Evolutionary conservation across 257 asterid genomes (phyloP).

Genomic region (Solanum dulcamara): DNA sequence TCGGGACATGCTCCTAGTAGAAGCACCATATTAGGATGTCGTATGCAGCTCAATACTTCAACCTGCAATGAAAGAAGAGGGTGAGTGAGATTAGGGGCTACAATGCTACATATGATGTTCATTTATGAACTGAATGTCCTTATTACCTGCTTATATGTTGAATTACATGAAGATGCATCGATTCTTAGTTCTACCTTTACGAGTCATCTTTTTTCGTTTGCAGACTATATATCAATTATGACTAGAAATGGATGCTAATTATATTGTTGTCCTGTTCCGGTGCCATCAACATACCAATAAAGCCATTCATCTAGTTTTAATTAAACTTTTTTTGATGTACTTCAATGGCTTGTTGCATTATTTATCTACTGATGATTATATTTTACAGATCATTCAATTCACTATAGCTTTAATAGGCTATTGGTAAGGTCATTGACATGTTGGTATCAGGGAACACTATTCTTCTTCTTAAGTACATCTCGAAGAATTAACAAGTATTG

Average conservation of each 20-base stretch:
- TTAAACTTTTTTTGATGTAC: neutral
- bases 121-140: neutral
- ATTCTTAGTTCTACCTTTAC: neutral
- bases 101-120: neutral
- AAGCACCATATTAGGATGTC: slow-evolving; percentile 94
- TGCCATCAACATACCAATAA: neutral
- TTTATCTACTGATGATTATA: neutral
- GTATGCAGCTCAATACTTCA: slow-evolving; percentile 76
- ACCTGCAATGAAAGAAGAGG: slow-evolving; percentile 29
- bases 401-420: neutral
- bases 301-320: neutral
- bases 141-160: neutral
- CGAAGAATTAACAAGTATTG: neutral
- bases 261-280: neutral
- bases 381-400: neutral
- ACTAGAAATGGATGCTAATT: neutral
- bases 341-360: neutral
- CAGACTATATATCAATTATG: neutral
- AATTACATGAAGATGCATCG: neutral
- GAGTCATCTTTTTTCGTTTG: neutral
- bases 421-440: neutral
- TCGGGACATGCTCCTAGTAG: slow-evolving; percentile 97
- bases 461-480: neutral
- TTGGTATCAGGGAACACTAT: neutral
- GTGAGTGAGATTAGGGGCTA: neutral